Evolutionary conservation across 306 rosid genomes (phyloP).

Genomic region (Spatholobus suberectus): DNA sequence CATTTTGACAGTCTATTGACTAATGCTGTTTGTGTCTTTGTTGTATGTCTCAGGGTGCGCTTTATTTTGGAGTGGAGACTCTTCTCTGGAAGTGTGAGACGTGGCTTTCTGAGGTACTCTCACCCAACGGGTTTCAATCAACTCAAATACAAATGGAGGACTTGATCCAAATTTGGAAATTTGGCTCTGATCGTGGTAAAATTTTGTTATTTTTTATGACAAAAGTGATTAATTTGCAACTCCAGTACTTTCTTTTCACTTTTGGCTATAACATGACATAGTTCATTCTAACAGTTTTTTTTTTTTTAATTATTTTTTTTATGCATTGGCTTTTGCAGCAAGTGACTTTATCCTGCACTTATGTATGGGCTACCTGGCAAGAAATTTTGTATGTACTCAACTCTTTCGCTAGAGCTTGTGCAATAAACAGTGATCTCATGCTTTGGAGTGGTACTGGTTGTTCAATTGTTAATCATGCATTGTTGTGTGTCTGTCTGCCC

Average conservation of each 20-base stretch:
- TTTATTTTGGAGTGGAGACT: slow-evolving; percentile 81
- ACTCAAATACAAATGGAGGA: slow-evolving; percentile 58
- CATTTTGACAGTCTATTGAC: not conserved
- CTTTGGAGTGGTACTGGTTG: slow-evolving; percentile 2
- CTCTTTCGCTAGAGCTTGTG: slow-evolving; percentile 29
- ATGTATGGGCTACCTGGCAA: slow-evolving; percentile 74
- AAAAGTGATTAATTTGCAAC: not conserved
- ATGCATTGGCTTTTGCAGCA: slow-evolving; percentile 58
- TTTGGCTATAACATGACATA: slow-evolving; percentile 10
- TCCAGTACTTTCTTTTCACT: not conserved
- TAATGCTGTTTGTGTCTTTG: slow-evolving; percentile 28
- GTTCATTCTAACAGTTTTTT: slow-evolving; percentile 43
- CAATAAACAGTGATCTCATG: slow-evolving; percentile 18
- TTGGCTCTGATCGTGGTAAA: slow-evolving; percentile 66
- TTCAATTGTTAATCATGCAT: slow-evolving; percentile 20
- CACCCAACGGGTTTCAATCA: slow-evolving; percentile 42
- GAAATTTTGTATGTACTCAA: slow-evolving; percentile 75
- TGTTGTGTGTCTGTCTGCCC: not conserved
- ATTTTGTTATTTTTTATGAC: not conserved
- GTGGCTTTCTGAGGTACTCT: slow-evolving; percentile 66
- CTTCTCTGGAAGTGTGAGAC: slow-evolving; percentile 66
- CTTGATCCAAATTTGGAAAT: slow-evolving; percentile 70
- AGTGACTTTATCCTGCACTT: slow-evolving; percentile 55
- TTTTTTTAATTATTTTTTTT: not conserved
- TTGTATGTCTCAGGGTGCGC: slow-evolving; percentile 66